Base-by-base conservation (phyloP, 2,329 filamentous ascomycete species). In the Diaporthe australafricana region DNA sequence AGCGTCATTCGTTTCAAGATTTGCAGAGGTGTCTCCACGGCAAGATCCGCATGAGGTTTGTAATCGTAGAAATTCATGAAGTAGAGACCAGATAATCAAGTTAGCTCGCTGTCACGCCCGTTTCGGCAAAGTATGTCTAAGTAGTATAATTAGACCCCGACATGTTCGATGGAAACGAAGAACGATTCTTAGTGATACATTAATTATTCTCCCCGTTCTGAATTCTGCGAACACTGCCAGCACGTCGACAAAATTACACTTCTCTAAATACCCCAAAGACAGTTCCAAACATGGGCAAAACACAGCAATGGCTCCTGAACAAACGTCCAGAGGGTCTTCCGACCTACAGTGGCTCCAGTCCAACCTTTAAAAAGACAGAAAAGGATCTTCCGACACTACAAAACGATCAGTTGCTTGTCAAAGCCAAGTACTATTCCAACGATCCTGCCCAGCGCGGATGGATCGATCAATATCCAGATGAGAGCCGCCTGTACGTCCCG, bases 391-490 rank as follows among this genome's bases (percentile, higher is more conserved):
- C 68, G 22, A 84, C 88, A 73, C 84, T 92, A 52, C 86, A 91
- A 79, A 87, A 90, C 84, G 91, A 91, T 75, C 83, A 94, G 78
- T 84, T 94, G 70, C 85, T 94, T 65, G 81, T 89, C 55, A 87
- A 89, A 79, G 79, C 81, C 0, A 81, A 92, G 72, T 94, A 93
- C 77, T 85, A 93, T 55, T 91, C 90, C 12, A 85, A 94, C 48
- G 92, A 94, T 81, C 92, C 92, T 1, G 91, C 92, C n/a, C 94
- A 94, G 92, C 88, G 92, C 76, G 89, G 89, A 72, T 94, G 91
- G 91, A 81, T 94, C 17, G 68, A 32, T 66, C 32, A 38, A 2
- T 69, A 63, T 47, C n/a, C 62, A 40, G 50, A 71, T 38, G 86
- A 87, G 72, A 74, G 73, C 16, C 83, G 85, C 50, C 87, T 91